Base-by-base conservation (phyloP, 116 monocot genomes). In the Thalassia testudinum region DNA sequence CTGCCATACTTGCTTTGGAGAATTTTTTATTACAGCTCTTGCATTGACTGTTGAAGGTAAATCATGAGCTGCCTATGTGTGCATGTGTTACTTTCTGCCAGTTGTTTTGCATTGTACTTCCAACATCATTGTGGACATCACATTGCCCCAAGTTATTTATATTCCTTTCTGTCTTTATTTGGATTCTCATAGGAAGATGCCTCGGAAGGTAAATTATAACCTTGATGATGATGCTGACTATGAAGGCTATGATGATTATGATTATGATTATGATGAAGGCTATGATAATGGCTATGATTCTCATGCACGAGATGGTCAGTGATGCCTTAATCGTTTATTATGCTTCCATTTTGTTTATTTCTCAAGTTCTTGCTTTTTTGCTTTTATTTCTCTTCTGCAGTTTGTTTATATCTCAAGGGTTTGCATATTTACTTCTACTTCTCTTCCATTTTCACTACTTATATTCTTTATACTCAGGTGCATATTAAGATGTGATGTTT, bases 151-250 rank as follows among this genome's bases (percentile, higher is more conserved):
- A 34, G 10, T 34, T 34, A 34, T 34, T 10, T 10, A 34, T 34
- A 10, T 34, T 34, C 10, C 30, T 10, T 34, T 34, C 10, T 34
- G 6, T 45, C 43, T 43, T 40, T 24, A 30, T 37, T 43, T 53
- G 12, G 51, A n/a, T 53, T 12, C 42, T 42, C 12, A 1, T 51
- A 63, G 68, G 44, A 65, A 61, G 14, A 81, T 81, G 81, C 81
- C 81, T 57, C 72, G 81, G 21, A 81, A 81, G 72, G 59, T 59
- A 16, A 69, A 54, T 55, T 69, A 72, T 56, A 61, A 51, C 20
- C 44, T 66, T 59, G 69, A 76, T 52, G 72, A 72, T 22, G 76
- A 66, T 1, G 76, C 60, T 1, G 66, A 55, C 15, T 75, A 80
- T 62, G 75, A 66, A 34, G 38, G 4, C 1, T 72, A 81, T 47